Conservation (phyloP, 306 rosid genomes). For the Quercus rubra region DNA sequence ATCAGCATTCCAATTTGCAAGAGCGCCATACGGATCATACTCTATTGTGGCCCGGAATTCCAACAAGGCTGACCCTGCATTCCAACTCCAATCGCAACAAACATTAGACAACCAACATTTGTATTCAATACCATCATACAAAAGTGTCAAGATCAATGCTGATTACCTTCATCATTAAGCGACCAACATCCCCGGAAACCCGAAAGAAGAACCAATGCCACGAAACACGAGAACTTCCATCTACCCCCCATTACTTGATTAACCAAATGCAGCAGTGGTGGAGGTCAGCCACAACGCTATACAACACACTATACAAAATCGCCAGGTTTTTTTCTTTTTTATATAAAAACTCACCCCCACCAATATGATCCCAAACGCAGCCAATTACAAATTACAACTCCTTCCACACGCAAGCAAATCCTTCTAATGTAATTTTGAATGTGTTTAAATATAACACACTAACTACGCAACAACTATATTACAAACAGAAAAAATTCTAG, state of each 20-base stretch:
- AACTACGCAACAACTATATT: slow-evolving; percentile 42
- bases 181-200: slow-evolving; percentile 47
- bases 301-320: slow-evolving; percentile 36
- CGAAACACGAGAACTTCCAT: slow-evolving; percentile 49
- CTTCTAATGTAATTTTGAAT: neutral
- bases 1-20: slow-evolving; percentile 67
- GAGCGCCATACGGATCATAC: slow-evolving; percentile 57
- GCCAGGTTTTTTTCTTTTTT: slow-evolving; percentile 47
- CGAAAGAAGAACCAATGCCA: slow-evolving; percentile 44
- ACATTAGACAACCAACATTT: neutral
- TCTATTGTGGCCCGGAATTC: slow-evolving; percentile 52
- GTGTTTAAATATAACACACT: slow-evolving; percentile 18
- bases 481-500: slow-evolving; percentile 26
- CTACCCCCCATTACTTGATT: slow-evolving; percentile 71
- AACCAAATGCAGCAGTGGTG: slow-evolving; percentile 41
- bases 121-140: neutral
- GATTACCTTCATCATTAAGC: slow-evolving; percentile 73
- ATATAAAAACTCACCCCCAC: slow-evolving; percentile 30
- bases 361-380: slow-evolving; percentile 23
- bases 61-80: slow-evolving; percentile 61
- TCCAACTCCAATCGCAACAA: slow-evolving; percentile 21
- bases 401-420: neutral
- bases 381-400: neutral
- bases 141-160: neutral
- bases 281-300: slow-evolving; percentile 37